These are phyloP conservation scores for Phytophthora sp. DNA, from an alignment of 352 stramenopile species.

Conservation along the genomic window DNA sequence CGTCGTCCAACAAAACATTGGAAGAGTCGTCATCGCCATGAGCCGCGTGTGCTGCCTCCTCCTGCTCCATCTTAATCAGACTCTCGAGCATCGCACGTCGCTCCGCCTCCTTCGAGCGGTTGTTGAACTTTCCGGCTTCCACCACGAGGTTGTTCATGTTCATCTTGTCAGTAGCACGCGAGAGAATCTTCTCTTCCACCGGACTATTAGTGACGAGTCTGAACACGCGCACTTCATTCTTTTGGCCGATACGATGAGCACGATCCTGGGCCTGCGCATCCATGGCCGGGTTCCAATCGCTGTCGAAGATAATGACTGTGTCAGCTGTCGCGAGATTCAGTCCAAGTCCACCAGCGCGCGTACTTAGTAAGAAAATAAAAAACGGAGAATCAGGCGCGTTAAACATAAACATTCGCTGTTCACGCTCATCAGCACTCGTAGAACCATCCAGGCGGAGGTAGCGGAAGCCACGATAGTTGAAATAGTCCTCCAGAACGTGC, in stretches of 20 bases:
- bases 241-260: constrained; percentile 92
- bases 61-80: constrained; percentile 89
- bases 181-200: constrained; percentile 90
- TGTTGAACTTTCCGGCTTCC: constrained; percentile 90
- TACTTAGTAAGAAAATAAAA: constrained; percentile 98
- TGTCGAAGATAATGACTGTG: constrained; percentile 99
- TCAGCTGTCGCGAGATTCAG: constrained; percentile 98
- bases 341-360: constrained; percentile 96
- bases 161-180: constrained; percentile 89
- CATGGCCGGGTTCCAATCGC: constrained; percentile 99
- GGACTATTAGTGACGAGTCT: constrained; percentile 86
- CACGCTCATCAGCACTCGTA: constrained; percentile 95
- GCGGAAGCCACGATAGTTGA: constrained; percentile 90
- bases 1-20: constrained; percentile 79
- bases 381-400: constrained; percentile 90
- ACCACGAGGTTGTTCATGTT: constrained; percentile 93
- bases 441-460: constrained; percentile 97
- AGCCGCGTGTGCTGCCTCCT: constrained; percentile 74
- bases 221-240: constrained; percentile 91
- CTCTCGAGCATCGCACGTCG: constrained; percentile 86
- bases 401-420: constrained; percentile 98
- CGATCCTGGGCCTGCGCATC: constrained; percentile 93
- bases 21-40: constrained; percentile 69
- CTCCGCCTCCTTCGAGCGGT: constrained; percentile 86
- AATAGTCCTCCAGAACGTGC: constrained; percentile 92